phyloP scores from a whole-genome alignment of 139 green algal genomes.

The Desmodesmus armatus region DNA sequence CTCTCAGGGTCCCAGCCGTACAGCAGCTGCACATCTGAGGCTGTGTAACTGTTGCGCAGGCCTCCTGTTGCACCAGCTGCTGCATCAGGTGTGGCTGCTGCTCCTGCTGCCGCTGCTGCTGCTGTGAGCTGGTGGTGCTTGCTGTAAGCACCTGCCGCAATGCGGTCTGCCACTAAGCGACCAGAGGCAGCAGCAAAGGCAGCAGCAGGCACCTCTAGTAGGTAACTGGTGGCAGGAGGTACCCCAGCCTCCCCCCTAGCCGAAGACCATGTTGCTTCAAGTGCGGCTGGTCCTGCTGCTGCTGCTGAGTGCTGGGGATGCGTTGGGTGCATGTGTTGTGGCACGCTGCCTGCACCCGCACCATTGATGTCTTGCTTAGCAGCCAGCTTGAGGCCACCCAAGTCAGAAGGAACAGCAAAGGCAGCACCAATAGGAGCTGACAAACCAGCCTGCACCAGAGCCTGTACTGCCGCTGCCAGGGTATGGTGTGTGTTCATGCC shows the following conservation, averaged over 20 bases:
- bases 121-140: too few species aligned
- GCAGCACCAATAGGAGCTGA: background rate
- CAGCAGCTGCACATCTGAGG: too few species aligned
- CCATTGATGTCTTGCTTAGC: background rate
- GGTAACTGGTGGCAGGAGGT: slow-evolving; percentile 35
- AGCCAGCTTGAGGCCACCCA: background rate
- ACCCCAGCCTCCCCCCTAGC: background rate
- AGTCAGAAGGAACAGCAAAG: background rate
- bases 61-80: slow-evolving; percentile 6
- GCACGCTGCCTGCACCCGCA: background rate
- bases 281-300: background rate
- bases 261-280: slow-evolving; percentile 28
- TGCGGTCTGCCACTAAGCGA: background rate
- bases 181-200: slow-evolving; percentile 26
- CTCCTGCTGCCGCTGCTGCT: slow-evolving; percentile 23
- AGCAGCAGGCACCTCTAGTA: slow-evolving; percentile 32
- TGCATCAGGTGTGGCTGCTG: slow-evolving; percentile 20
- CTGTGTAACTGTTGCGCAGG: too few species aligned
- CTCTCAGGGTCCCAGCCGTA: slow-evolving; percentile 56
- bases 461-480: too few species aligned
- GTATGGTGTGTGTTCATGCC: too few species aligned
- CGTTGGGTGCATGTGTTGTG: background rate
- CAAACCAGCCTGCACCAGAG: background rate
- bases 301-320: background rate
- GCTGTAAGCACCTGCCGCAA: too few species aligned